Base-by-base conservation (phyloP, 345 rosid genomes). In the Populus deltoides region DNA sequence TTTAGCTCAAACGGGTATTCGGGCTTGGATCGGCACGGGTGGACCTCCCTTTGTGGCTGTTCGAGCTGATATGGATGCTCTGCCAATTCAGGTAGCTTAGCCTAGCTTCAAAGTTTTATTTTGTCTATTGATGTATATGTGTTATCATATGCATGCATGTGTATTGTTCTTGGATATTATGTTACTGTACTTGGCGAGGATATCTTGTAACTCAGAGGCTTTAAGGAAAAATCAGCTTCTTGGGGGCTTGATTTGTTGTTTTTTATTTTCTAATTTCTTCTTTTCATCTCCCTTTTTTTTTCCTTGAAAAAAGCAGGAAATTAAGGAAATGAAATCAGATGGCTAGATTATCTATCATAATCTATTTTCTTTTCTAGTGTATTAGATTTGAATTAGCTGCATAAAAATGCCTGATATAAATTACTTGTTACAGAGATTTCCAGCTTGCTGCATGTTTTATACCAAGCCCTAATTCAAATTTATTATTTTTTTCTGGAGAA, bases 51-150 rank as follows among this genome's bases (percentile, higher is more conserved):
- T 68, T 18, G 77, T 77, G 24, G 81, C 81, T 2, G 15, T 81
- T 8, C 69, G 84, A 61, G 84, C 84, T 12, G 84, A 81, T 36
- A 81, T 81, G 84, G 81, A 81, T 31, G 84, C 81, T 36, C 71
- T 81, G 9, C 66, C 84, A 4, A 68, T 81, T 55, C 41, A 81
- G 81, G 84, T 81, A 15, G 53, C 68, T 12, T 41, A 41, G 36
- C 36, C 36, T 33, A 1, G 61, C 20, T 33, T 55, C 18, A 7
- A 0, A 16, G 9, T n/a, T 67, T 67, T 67, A 47, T 53, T 57
- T 25, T 76, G 6, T 39, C 27, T 36, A 7, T 43, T 10, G 5
- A 20, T 53, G 33, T 35, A 8, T 4, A 24, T 61, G 43, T 12
- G 1, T 25, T 13, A 8, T 70, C 15, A 22, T 39, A 7, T 70